phyloP scores from a whole-genome alignment of 2,329 filamentous ascomycete species.

The Endothia cerciana region DNA sequence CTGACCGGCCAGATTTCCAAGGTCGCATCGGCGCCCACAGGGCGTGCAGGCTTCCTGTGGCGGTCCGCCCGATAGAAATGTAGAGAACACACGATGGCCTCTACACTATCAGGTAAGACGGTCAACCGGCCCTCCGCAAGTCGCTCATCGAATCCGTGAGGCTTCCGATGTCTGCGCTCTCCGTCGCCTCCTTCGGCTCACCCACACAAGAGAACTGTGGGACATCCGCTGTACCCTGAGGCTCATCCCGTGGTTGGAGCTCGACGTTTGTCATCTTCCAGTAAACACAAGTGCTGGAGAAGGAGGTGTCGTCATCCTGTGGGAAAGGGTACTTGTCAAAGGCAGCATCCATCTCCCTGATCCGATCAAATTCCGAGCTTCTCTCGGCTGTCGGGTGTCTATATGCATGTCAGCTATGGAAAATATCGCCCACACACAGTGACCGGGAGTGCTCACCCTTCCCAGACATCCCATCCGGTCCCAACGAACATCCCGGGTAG shows the following conservation, averaged over 20 bases:
- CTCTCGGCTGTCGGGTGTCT: constrained; percentile 18
- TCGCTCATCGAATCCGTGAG: not conserved
- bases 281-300: constrained; percentile 47
- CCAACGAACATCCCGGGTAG: constrained; percentile 62
- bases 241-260: not conserved
- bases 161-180: not conserved
- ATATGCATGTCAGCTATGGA: not conserved
- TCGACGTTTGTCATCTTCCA: constrained; percentile 37
- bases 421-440: not conserved
- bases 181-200: not conserved
- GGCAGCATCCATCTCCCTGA: constrained; percentile 40
- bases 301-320: constrained; percentile 43
- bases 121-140: not conserved
- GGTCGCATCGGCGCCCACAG: not conserved
- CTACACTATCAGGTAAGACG: not conserved
- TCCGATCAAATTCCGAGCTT: constrained; percentile 36
- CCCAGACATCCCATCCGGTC: constrained; percentile 56
- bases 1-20: not conserved
- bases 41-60: not conserved
- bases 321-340: constrained; percentile 43
- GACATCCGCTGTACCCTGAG: not conserved
- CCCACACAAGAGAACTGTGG: not conserved
- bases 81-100: not conserved
- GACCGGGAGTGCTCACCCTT: constrained; percentile 44
- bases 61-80: not conserved